These are phyloP conservation scores for Mortierella alpina DNA, from an alignment of 192 early-diverging fungal genomes.

Conservation along the genomic window DNA sequence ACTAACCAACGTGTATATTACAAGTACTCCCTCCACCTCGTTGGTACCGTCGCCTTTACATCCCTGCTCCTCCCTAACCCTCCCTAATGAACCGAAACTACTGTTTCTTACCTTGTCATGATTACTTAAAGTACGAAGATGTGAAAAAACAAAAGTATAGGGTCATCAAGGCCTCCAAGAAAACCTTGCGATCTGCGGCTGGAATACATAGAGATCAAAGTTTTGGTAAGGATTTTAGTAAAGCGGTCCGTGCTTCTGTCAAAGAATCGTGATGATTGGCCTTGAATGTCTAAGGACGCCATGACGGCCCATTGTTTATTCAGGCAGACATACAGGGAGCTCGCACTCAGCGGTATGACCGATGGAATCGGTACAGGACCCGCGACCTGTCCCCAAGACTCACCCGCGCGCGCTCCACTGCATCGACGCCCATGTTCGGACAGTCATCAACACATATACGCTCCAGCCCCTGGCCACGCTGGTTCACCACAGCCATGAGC, in stretches of 20 bases:
- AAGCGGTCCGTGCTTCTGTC: neutral
- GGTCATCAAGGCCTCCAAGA: too few relatives aligned
- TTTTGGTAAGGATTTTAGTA: too few relatives aligned
- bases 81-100: too few relatives aligned
- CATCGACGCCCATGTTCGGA: constrained; percentile 24
- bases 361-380: constrained; percentile 11
- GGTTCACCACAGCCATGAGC: constrained; percentile 33
- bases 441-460: constrained; percentile 35
- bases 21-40: too few relatives aligned
- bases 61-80: too few relatives aligned
- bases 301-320: neutral
- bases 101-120: too few relatives aligned
- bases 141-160: too few relatives aligned
- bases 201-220: too few relatives aligned
- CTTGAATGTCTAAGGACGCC: neutral
- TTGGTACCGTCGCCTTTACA: too few relatives aligned
- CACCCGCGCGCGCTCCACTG: constrained; percentile 27
- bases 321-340: neutral
- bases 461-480: constrained; percentile 25
- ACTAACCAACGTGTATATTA: too few relatives aligned
- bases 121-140: too few relatives aligned
- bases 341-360: constrained; percentile 8
- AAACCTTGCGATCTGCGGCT: too few relatives aligned
- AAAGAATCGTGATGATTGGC: neutral
- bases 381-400: constrained; percentile 23